Conservation (phyloP, 2,329 filamentous ascomycete species). For the Simplicillium sp. region DNA sequence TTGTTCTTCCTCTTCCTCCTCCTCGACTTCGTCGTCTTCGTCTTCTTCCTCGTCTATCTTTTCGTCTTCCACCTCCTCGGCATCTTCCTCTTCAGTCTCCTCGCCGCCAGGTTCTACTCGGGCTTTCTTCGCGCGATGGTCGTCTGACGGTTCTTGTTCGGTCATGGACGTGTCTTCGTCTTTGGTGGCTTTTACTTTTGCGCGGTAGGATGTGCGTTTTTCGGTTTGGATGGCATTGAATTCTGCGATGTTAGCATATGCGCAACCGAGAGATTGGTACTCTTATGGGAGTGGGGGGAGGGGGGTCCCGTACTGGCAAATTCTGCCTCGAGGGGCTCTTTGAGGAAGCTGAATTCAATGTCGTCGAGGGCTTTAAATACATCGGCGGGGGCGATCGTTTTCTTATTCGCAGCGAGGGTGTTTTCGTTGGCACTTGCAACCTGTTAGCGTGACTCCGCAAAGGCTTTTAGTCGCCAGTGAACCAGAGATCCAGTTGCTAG, state of each 20-base stretch:
- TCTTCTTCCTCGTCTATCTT: slow-evolving; percentile 22
- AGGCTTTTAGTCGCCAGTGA: neutral
- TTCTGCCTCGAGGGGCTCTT: slow-evolving; percentile 60
- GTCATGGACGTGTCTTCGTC: slow-evolving; percentile 11
- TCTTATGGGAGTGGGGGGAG: no score
- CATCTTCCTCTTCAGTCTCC: slow-evolving; percentile 23
- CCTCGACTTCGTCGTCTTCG: slow-evolving; percentile 34
- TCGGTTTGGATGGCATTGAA: slow-evolving; percentile 66
- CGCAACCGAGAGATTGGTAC: neutral
- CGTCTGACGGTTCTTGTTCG: slow-evolving; percentile 15
- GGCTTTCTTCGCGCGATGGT: slow-evolving; percentile 29
- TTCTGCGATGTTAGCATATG: slow-evolving; percentile 35
- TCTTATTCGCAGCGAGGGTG: slow-evolving; percentile 57
- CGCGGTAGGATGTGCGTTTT: slow-evolving; percentile 64
- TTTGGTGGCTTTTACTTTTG: slow-evolving; percentile 60
- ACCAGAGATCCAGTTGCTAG: neutral
- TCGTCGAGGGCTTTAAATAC: slow-evolving; percentile 72
- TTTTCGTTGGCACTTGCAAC: slow-evolving; percentile 62
- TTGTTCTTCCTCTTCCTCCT: slow-evolving; percentile 35
- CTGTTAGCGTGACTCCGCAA: no score
- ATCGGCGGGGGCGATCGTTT: slow-evolving; percentile 68
- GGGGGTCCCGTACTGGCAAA: slow-evolving; percentile 52
- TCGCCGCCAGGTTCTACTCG: slow-evolving; percentile 33
- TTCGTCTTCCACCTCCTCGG: slow-evolving; percentile 23
- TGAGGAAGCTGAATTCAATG: slow-evolving; percentile 66